These are phyloP conservation scores for Omphalotus olearius DNA, from an alignment of 1,284 basidiomycete species.

Conservation along the genomic window DNA sequence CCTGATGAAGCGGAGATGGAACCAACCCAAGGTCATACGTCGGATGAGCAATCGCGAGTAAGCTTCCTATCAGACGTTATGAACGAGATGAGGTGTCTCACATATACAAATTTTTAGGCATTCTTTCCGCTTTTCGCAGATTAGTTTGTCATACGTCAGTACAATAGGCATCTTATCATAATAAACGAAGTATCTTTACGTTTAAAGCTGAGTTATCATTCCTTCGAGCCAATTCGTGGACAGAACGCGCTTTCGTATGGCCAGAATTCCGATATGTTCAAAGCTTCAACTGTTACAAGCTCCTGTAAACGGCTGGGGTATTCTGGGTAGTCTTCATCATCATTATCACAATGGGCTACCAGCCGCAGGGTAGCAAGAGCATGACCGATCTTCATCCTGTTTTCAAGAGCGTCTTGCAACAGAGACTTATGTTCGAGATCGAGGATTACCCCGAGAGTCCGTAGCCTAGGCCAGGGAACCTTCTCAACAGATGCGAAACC, in stretches of 20 bases:
- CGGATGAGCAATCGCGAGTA: conserved; percentile 1
- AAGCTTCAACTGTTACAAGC: conserved; percentile 18
- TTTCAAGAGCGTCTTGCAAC: too few species aligned
- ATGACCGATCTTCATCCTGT: too few species aligned
- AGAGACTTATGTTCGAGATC: conserved; percentile 5
- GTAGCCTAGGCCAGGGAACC: conserved; percentile 31
- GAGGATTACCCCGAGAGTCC: conserved; percentile 26
- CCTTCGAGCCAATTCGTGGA: too few species aligned
- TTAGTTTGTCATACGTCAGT: conserved; percentile 21
- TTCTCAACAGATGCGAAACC: conserved; percentile 4
- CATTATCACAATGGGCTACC: not conserved
- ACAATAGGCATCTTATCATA: not conserved
- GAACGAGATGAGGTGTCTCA: not conserved
- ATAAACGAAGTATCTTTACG: too few species aligned
- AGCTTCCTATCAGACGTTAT: not conserved
- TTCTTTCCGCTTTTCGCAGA: conserved; percentile 70
- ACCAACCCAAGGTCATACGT: conserved; percentile 2
- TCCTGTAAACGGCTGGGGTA: conserved; percentile 1
- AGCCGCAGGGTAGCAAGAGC: too few species aligned
- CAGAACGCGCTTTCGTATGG: not conserved
- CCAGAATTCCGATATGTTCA: not conserved
- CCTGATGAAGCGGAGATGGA: conserved; percentile 10
- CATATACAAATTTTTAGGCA: conserved; percentile 25
- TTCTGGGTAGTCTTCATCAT: conserved; percentile 9
- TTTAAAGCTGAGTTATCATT: too few species aligned